Evolutionary conservation across 371 early-diverging fungal genomes (phyloP).

Genomic region (Mucor mucedo): DNA sequence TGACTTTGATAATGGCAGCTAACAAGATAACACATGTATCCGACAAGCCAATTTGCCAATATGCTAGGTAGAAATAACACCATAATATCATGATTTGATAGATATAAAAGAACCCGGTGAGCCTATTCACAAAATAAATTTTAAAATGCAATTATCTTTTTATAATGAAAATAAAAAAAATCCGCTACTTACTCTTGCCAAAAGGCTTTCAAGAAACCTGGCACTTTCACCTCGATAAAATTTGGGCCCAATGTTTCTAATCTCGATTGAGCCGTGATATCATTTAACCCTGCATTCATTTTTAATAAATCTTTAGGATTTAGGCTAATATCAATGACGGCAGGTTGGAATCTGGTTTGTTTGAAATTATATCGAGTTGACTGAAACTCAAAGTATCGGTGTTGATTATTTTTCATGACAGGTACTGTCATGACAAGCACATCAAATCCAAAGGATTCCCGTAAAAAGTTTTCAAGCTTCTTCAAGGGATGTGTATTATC

Average conservation of each 20-base stretch:
- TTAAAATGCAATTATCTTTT: not conserved
- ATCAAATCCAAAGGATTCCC: conserved; percentile 27
- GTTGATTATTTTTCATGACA: conserved; percentile 30
- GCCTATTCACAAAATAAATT: conserved; percentile 17
- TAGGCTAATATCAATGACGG: conserved; percentile 45
- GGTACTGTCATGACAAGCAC: conserved; percentile 31
- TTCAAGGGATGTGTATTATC: not conserved
- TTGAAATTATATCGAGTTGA: conserved; percentile 69
- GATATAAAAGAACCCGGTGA: conserved; percentile 75
- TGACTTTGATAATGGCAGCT: conserved; percentile 70
- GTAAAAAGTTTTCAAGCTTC: not conserved
- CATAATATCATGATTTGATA: conserved; percentile 74
- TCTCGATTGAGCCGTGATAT: conserved; percentile 47
- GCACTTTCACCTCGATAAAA: conserved; percentile 64
- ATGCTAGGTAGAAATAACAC: conserved; percentile 71
- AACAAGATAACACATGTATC: conserved; percentile 67
- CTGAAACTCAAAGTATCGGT: conserved; percentile 68
- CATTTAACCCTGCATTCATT: conserved; percentile 50
- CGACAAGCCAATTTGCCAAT: conserved; percentile 74
- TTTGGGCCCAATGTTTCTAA: conserved; percentile 67
- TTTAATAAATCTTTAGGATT: conserved; percentile 42
- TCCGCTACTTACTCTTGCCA: conserved; percentile 52
- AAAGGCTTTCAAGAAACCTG: conserved; percentile 52
- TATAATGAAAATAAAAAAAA: not conserved
- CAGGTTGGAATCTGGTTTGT: conserved; percentile 49